phyloP scores from a whole-genome alignment of 192 early-diverging fungal species.

The Rhizoclosmatium sp. region DNA sequence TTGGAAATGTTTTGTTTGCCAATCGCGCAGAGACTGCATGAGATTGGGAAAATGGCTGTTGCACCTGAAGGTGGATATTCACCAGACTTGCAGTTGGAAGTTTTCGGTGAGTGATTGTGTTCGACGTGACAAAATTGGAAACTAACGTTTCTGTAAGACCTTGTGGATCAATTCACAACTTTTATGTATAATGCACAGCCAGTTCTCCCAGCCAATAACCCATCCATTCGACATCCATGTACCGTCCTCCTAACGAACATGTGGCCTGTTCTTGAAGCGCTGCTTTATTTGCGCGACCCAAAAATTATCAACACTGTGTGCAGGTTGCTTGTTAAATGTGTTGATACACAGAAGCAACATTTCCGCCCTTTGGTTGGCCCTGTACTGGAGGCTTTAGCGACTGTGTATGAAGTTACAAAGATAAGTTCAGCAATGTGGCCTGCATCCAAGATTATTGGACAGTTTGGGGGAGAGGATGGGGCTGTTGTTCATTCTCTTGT shows the following conservation, averaged over 20 bases:
- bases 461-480: slow-evolving; percentile 65
- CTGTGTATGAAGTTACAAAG: slow-evolving; percentile 72
- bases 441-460: slow-evolving; percentile 67
- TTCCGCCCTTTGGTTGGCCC: slow-evolving; percentile 64
- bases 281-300: slow-evolving; percentile 61
- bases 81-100: slow-evolving; percentile 47
- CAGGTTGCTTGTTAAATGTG: slow-evolving; percentile 65
- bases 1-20: slow-evolving; percentile 77
- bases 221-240: slow-evolving; percentile 65
- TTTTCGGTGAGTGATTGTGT: slow-evolving; percentile 3
- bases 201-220: slow-evolving; percentile 46
- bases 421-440: slow-evolving; percentile 85
- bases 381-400: slow-evolving; percentile 69
- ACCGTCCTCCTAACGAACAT: slow-evolving; percentile 70
- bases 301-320: slow-evolving; percentile 55
- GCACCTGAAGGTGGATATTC: slow-evolving; percentile 44
- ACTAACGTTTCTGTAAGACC: slow-evolving; percentile 37
- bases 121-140: background rate
- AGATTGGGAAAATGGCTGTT: slow-evolving; percentile 51
- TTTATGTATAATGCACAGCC: slow-evolving; percentile 66
- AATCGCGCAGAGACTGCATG: slow-evolving; percentile 75
- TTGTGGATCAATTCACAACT: slow-evolving; percentile 67
- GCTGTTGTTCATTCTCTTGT: slow-evolving; percentile 64
- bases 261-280: slow-evolving; percentile 75
- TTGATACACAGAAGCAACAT: slow-evolving; percentile 63